Evolutionary conservation across 2,329 filamentous ascomycete species (phyloP).

Genomic region (Beauveria sp.): DNA sequence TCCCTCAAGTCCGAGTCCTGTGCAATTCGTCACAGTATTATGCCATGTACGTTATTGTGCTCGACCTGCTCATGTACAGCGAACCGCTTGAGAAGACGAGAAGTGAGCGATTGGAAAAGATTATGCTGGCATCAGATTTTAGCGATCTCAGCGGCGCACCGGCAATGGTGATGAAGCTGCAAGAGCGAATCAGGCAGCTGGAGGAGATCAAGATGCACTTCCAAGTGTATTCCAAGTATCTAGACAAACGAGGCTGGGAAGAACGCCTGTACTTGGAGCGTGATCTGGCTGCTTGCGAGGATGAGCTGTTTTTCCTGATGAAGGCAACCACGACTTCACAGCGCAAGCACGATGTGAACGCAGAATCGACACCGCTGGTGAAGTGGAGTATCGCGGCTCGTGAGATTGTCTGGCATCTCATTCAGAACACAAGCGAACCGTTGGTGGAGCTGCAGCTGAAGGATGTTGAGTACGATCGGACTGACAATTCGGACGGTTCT

Average conservation of each 20-base stretch:
- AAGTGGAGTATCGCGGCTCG: constrained; percentile 91
- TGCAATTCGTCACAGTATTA: constrained; percentile 98
- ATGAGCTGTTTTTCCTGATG: constrained; percentile 99
- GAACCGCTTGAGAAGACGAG: constrained; percentile 97
- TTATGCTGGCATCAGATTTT: constrained; percentile 97
- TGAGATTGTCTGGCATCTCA: constrained; percentile 95
- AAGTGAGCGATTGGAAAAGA: constrained; percentile 91
- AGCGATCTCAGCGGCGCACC: constrained; percentile 91
- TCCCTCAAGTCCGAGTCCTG: constrained; percentile 86
- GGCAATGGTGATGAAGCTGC: constrained; percentile 83
- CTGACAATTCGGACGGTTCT: constrained; percentile 93
- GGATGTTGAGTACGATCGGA: constrained; percentile 87
- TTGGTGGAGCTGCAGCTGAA: constrained; percentile 89
- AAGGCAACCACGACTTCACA: constrained; percentile 98
- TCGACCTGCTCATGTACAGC: constrained; percentile 91
- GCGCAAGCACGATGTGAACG: constrained; percentile 65
- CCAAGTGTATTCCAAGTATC: constrained; percentile 78
- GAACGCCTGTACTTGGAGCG: constrained; percentile 83
- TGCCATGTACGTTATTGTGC: constrained; percentile 93
- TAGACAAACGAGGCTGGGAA: constrained; percentile 87
- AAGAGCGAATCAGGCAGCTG: constrained; percentile 86
- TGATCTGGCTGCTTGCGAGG: constrained; percentile 82
- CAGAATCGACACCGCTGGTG: constrained; percentile 69
- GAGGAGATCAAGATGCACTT: constrained; percentile 97
- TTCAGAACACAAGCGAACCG: constrained; percentile 78